Percentiles rank a stretch among this genome's conserved stretches.
These are phyloP conservation scores for Lathyrus oleraceus DNA, from an alignment of 306 rosid genomes.

Conservation along the genomic window DNA sequence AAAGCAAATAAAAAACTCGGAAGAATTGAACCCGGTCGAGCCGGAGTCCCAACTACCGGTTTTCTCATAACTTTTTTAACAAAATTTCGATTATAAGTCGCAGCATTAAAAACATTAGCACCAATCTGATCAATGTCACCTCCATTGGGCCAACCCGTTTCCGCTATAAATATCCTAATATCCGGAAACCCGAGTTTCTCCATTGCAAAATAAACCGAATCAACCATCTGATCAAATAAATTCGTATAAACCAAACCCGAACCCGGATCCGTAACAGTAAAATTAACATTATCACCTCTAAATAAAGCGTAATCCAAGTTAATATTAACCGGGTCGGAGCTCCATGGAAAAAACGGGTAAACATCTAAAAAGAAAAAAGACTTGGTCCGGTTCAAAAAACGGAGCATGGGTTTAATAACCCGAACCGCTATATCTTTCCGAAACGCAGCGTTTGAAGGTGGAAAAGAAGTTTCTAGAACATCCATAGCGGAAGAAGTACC, in stretches of 20 bases:
- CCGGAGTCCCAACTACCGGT: constrained; percentile 73
- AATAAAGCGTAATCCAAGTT: constrained; percentile 59
- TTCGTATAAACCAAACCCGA: constrained; percentile 66
- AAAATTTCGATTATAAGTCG: constrained; percentile 70
- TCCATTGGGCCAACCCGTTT: constrained; percentile 95
- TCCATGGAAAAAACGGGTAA: constrained; percentile 73
- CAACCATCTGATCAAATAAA: constrained; percentile 87
- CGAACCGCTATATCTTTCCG: constrained; percentile 52
- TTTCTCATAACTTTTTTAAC: constrained; percentile 52
- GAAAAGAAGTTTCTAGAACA: constrained; percentile 64
- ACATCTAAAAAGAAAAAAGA: constrained; percentile 82
- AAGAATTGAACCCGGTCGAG: constrained; percentile 63
- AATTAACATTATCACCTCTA: constrained; percentile 35
- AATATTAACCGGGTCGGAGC: constrained; percentile 50
- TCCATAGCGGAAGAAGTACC: constrained; percentile 77
- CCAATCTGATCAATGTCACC: constrained; percentile 84
- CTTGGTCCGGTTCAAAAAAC: constrained; percentile 57
- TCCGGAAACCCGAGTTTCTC: constrained; percentile 64
- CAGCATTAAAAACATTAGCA: constrained; percentile 72
- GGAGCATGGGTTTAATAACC: constrained; percentile 65
- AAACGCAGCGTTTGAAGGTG: constrained; percentile 78
- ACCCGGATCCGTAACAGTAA: constrained; percentile 56
- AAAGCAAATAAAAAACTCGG: constrained; percentile 70
- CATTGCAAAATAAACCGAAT: constrained; percentile 77
- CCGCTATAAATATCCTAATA: constrained; percentile 69